Conservation (phyloP, 495 filamentous ascomycete genomes). For the Penicillium diatomitis region DNA sequence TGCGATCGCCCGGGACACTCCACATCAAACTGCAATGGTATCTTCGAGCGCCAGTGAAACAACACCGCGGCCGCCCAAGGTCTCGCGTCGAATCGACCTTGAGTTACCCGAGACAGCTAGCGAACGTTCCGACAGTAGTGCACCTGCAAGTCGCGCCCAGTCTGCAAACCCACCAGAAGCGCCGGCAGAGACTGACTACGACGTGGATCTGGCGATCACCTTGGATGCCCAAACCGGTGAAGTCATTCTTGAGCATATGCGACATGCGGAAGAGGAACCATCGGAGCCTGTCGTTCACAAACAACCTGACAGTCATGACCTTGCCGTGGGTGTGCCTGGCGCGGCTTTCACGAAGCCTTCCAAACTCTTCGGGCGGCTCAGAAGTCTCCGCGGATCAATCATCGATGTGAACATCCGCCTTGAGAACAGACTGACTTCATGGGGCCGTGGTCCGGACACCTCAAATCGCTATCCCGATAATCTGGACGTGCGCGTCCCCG, state of each 20-base stretch:
- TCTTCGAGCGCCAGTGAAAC: conserved; percentile 10
- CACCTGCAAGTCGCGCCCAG: conserved; percentile 5
- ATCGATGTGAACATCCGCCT: conserved; percentile 51
- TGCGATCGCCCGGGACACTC: conserved; percentile 9
- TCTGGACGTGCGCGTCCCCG: conserved; percentile 62
- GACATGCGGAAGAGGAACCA: conserved; percentile 11
- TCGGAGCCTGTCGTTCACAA: conserved; percentile 15
- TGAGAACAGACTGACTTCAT: conserved; percentile 56
- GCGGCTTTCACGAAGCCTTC: conserved; percentile 27
- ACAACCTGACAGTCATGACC: conserved; percentile 4
- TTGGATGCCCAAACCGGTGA: conserved; percentile 36
- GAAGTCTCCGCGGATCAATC: conserved; percentile 34
- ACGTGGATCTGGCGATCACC: conserved; percentile 31
- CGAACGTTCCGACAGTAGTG: conserved; percentile 26
- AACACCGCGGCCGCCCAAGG: conserved; percentile 28
- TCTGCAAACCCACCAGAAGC: neutral
- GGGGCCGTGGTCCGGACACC: conserved; percentile 58
- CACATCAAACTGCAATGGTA: conserved; percentile 1
- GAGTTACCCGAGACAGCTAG: conserved; percentile 38
- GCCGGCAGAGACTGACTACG: conserved; percentile 6
- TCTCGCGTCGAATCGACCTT: conserved; percentile 27
- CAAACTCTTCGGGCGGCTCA: conserved; percentile 36
- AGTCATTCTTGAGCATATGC: conserved; percentile 20
- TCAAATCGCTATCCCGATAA: conserved; percentile 50
- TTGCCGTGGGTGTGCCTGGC: neutral